phyloP scores from a whole-genome alignment of 306 rosid genomes.

The Trifolium subterraneum region DNA sequence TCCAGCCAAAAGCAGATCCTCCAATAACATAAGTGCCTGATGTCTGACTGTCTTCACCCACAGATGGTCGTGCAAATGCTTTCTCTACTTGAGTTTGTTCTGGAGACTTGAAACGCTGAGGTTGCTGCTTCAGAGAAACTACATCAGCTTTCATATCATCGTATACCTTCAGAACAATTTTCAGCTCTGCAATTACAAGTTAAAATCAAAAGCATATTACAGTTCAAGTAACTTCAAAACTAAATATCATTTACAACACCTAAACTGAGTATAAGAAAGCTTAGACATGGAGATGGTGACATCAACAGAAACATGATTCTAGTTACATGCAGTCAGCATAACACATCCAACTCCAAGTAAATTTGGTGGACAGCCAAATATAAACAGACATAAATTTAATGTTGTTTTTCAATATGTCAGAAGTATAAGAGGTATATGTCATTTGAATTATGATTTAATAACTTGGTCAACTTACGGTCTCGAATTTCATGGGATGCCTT shows the following conservation, averaged over 20 bases:
- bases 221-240: slow-evolving; percentile 6
- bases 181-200: slow-evolving; percentile 66
- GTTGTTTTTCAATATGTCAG: not conserved
- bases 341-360: slow-evolving; percentile 8
- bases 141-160: slow-evolving; percentile 47
- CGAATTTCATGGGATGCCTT: slow-evolving; percentile 73
- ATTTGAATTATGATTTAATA: slow-evolving; percentile 27
- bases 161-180: slow-evolving; percentile 58
- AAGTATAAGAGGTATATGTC: not conserved
- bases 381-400: slow-evolving; percentile 12
- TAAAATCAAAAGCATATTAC: slow-evolving; percentile 25
- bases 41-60: slow-evolving; percentile 53
- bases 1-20: slow-evolving; percentile 96
- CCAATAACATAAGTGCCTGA: slow-evolving; percentile 71
- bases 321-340: not conserved
- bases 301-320: slow-evolving; percentile 20
- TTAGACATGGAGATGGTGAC: not conserved
- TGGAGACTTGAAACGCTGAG: slow-evolving; percentile 28
- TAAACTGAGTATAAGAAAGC: slow-evolving; percentile 18
- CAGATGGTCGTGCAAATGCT: slow-evolving; percentile 42
- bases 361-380: slow-evolving; percentile 12
- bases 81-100: slow-evolving; percentile 48
- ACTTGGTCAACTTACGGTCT: slow-evolving; percentile 64
- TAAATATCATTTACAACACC: not conserved
- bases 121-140: slow-evolving; percentile 35